Evolutionary conservation across 805 yeast genomes (phyloP).

Genomic region (Ogataea henricii): DNA sequence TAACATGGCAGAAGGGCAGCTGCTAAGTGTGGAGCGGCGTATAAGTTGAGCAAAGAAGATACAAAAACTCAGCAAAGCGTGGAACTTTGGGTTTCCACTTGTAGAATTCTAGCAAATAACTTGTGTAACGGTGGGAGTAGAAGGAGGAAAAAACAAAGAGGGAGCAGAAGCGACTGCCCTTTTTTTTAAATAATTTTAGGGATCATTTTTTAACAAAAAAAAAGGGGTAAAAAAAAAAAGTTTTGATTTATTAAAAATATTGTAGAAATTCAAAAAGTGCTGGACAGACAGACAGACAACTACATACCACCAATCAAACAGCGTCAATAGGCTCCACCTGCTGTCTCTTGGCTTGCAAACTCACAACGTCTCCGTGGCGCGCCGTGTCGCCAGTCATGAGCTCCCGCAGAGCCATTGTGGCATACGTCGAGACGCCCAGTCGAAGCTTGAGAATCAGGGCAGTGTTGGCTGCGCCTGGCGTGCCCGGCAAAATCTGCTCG

Average conservation of each 20-base stretch:
- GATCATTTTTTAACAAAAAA: too few species aligned
- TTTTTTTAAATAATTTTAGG: not conserved
- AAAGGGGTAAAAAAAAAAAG: not conserved
- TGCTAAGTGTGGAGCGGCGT: constrained; percentile 1
- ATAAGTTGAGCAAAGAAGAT: constrained; percentile 2
- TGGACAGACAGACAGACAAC: not conserved
- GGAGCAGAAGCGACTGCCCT: not conserved
- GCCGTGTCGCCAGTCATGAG: constrained; percentile 74
- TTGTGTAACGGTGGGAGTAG: not conserved
- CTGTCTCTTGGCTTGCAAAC: not conserved
- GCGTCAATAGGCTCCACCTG: not conserved
- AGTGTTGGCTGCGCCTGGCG: constrained; percentile 45
- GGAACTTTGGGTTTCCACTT: not conserved
- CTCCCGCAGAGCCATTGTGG: constrained; percentile 96
- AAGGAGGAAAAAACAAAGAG: constrained; percentile 1
- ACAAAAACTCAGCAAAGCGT: constrained; percentile 5
- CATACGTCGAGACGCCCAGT: constrained; percentile 86
- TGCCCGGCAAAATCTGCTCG: constrained; percentile 34
- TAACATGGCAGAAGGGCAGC: constrained; percentile 10
- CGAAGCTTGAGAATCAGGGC: constrained; percentile 79
- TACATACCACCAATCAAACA: not conserved
- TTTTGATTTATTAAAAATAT: not conserved
- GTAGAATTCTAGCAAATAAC: not conserved
- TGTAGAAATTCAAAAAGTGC: not conserved
- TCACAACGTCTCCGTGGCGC: constrained; percentile 26